Evolutionary conservation across 2,329 filamentous ascomycete species (phyloP), one percentile per base, ranked within the genome.

Genomic region (Tolypocladium tropicale): DNA sequence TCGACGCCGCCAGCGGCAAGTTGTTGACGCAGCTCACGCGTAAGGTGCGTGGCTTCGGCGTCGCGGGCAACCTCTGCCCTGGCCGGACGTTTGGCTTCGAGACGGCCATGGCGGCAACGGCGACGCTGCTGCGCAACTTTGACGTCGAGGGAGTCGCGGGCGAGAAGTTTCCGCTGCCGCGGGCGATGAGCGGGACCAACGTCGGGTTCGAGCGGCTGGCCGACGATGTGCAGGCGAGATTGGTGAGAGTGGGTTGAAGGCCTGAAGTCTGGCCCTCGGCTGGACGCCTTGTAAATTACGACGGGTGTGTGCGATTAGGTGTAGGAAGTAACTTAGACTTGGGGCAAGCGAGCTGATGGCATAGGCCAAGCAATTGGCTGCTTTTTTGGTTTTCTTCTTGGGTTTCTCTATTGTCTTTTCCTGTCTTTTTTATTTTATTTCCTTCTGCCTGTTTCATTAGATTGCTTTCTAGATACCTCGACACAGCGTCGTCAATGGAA

Each of bases 21-120:
- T 50, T 69, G 14, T 60, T 59, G 9, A 61, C 54, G 32, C 58
- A 53, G 18, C 58, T 60, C 5, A 57, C 62, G 11, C 65, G 65
- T 23, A 66, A 64, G 53, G 64, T 69, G 11, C 60, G 62, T 39
- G 66, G 65, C 6, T 69, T 69, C 57, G 67, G 67, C 9, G 67
- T 69, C 6, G 67, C 67, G 0, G 67, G 67, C 0, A 69, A 69
- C 37, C 56, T 69, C 57, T 69, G 67, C 23, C 67, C 67, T 1
- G 67, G 67, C 2, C 63, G 66, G 2, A 61, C 62, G 1, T 64
- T 69, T 53, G 67, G 67, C 7, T 66, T 65, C 33, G 65, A 68
- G 14, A 64, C 67, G 0, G 63, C 64, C 56, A 63, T 69, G 54
- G 62, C 62, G 21, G 60, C 64, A 6, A 57, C 66, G 9, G 65